Evolutionary conservation across 1,284 basidiomycete genomes (phyloP).

Genomic region (Microstroma glucosiphilum): DNA sequence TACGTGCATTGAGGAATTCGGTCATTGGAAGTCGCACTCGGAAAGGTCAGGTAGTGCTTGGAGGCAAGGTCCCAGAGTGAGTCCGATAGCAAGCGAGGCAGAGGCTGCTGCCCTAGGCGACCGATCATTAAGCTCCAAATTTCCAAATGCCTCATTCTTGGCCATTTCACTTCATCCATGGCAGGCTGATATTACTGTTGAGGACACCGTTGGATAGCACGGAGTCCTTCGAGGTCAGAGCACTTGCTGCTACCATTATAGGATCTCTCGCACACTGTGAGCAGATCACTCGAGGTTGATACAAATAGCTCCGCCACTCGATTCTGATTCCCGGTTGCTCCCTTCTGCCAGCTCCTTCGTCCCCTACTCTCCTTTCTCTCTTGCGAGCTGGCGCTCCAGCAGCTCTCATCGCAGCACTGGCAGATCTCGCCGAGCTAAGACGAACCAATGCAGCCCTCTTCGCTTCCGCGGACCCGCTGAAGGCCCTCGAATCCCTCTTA

Average conservation of each 20-base stretch:
- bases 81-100: too few relatives aligned
- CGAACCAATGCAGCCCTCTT: constrained; percentile 2
- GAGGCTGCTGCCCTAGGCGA: too few relatives aligned
- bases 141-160: too few relatives aligned
- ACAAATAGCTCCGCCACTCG: too few relatives aligned
- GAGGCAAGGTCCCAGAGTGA: constrained; percentile 14
- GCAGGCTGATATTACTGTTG: constrained; percentile 9
- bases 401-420: constrained; percentile 12
- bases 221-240: constrained; percentile 9
- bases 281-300: too few relatives aligned
- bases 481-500: constrained; percentile 25
- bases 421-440: background rate
- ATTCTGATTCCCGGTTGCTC: too few relatives aligned
- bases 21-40: constrained; percentile 20
- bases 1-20: constrained; percentile 16
- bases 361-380: constrained; percentile 20
- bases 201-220: constrained; percentile 6
- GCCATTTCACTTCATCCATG: too few relatives aligned
- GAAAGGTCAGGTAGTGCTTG: constrained; percentile 16
- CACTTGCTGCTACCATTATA: constrained; percentile 21
- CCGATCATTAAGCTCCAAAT: too few relatives aligned
- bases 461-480: background rate
- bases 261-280: constrained; percentile 23
- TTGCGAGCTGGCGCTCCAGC: constrained; percentile 15
- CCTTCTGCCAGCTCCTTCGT: background rate